Base-by-base conservation (phyloP, 495 filamentous ascomycete species). In the Pseudomonodictys pantanalensis region DNA sequence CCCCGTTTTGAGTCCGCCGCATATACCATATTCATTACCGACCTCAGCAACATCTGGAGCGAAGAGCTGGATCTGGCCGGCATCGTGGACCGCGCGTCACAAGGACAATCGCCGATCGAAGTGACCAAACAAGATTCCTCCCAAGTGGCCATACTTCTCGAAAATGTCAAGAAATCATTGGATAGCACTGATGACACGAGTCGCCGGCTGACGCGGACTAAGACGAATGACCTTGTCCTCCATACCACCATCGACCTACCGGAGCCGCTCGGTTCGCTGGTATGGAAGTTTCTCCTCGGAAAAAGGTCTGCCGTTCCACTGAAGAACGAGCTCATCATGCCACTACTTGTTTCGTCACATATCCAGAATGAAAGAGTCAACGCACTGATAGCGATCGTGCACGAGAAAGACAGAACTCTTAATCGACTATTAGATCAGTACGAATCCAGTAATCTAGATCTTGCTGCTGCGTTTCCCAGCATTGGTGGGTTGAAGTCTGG, bases 31-130 rank as follows among this genome's bases (percentile, higher is more conserved):
- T 81, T 84, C 56, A 69, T 97, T 26, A 93, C 92, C 3, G 93
- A 98, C 71, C 81, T 97, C 17, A 87, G 84, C 68, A 78, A 83
- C 56, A 72, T 97, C n/a, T 98, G 93, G 93, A 78, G 77, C 3
- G 91, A 96, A 74, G 74, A 67, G 17, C 73, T 96, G 29, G 76
- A 83, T 33, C 78, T 81, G 26, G 71, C 72, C 45, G 77, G 79
- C 1, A 90, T 97, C 52, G 69, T 88, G 23, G 71, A 77, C 33
- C 80, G 87, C 52, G 89, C 88, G 22, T 73, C 85, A 18, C 75
- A 84, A 8, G 76, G 83, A 60, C 78, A 83, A 33, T 88, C 88
- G 5, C 86, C 85, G 29, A 96, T 98, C 54, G 93, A 98, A 71
- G 87, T 93, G 0, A 86, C 81, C 60, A 89, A 92, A 67, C 87